Percentiles rank a stretch among this genome's conserved stretches.
Evolutionary conservation across 2,329 filamentous ascomycete genomes (phyloP).

Genomic region (Paramyrothecium roridum): DNA sequence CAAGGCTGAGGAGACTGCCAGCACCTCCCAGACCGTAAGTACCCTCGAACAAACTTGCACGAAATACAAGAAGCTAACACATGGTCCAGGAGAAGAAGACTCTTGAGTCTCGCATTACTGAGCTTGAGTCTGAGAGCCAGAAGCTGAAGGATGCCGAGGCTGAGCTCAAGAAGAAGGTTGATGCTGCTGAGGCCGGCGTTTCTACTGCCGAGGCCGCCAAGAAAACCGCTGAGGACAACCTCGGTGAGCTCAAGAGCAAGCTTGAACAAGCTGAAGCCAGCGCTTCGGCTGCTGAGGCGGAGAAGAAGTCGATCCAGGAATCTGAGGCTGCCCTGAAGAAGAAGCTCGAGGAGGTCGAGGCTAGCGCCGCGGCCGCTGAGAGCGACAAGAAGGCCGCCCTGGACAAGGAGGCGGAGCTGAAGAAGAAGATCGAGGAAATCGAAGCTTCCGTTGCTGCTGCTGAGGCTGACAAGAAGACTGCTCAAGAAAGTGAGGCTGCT

Average conservation of each 20-base stretch:
- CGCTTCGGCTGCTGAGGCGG: constrained; percentile 2
- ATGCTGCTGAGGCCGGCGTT: background rate
- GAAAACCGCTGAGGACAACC: constrained; percentile 3
- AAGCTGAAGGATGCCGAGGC: constrained; percentile 8
- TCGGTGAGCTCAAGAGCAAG: background rate
- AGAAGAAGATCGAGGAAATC: background rate
- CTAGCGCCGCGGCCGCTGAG: constrained; percentile 6
- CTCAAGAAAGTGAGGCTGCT: constrained; percentile 7
- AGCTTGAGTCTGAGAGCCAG: constrained; percentile 10
- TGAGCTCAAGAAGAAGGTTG: background rate
- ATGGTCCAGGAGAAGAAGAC: background rate
- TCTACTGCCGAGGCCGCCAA: background rate
- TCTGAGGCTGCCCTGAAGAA: background rate
- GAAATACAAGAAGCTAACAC: background rate
- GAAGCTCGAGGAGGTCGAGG: constrained; percentile 10
- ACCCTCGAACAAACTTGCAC: background rate
- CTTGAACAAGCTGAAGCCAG: background rate
- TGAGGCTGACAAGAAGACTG: background rate
- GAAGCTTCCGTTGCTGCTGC: background rate
- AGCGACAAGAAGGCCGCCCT: constrained; percentile 1
- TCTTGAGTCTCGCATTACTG: constrained; percentile 3
- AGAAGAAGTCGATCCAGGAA: background rate
- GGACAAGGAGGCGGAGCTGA: background rate
- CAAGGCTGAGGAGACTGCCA: constrained; percentile 8
- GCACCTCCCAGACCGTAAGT: background rate